These are phyloP conservation scores for Wickerhamiella hasegawae DNA, from an alignment of 805 yeast genomes.

Conservation along the genomic window DNA sequence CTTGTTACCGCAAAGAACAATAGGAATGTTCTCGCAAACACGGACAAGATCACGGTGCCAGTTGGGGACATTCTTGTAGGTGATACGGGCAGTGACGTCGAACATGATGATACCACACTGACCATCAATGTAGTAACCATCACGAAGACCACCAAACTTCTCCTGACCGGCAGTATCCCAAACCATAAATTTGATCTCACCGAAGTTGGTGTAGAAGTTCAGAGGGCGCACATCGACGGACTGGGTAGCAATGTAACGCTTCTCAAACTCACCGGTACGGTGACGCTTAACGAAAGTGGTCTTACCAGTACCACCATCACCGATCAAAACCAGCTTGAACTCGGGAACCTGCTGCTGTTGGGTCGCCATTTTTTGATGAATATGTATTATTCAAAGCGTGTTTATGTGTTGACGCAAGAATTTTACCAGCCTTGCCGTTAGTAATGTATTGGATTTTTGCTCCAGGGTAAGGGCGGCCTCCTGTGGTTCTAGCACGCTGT, in stretches of 20 bases:
- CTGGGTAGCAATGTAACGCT: conserved; percentile 95
- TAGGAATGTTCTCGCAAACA: conserved; percentile 99
- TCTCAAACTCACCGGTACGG: conserved; percentile 96
- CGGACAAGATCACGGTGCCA: conserved; percentile 99
- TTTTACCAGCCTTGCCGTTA: neutral
- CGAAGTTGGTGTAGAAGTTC: conserved; percentile 94
- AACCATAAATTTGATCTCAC: conserved; percentile 97
- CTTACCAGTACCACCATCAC: conserved; percentile 99
- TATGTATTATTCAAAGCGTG: no score
- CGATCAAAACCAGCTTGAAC: conserved; percentile 95
- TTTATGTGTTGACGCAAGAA: no score
- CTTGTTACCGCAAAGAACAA: conserved; percentile 97
- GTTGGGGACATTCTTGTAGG: conserved; percentile 99
- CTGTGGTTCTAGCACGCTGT: no score
- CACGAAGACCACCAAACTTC: conserved; percentile 98
- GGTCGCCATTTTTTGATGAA: conserved; percentile 16
- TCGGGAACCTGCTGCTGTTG: conserved; percentile 55
- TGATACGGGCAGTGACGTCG: conserved; percentile 98
- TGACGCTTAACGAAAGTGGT: conserved; percentile 99
- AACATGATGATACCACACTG: conserved; percentile 99
- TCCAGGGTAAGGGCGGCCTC: no score
- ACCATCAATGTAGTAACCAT: conserved; percentile 98
- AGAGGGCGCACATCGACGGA: conserved; percentile 99
- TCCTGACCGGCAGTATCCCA: conserved; percentile 99
- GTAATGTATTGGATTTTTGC: neutral